Conservation (phyloP, 192 early-diverging fungal species). For the Coemansia sp. region DNA sequence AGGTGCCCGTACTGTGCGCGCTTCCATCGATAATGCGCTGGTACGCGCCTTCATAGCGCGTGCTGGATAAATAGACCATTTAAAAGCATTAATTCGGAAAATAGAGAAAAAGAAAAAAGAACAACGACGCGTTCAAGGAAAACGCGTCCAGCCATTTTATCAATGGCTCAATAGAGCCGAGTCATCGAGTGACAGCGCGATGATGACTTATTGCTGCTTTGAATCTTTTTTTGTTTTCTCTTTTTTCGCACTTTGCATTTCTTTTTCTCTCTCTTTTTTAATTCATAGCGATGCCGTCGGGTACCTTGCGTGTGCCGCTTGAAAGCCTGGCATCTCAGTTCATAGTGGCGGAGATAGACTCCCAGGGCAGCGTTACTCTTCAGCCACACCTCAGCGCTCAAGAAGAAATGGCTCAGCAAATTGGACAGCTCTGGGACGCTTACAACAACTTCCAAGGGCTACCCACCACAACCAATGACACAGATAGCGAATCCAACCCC, state of each 20-base stretch:
- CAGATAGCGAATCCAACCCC: not conserved
- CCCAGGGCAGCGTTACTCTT: slow-evolving; percentile 13
- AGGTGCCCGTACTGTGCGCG: slow-evolving; percentile 16
- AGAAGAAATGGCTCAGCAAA: slow-evolving; percentile 35
- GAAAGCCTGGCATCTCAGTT: slow-evolving; percentile 24
- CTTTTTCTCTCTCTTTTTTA: not conserved
- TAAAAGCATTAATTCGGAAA: not conserved
- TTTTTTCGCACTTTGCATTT: not conserved
- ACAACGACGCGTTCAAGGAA: not conserved
- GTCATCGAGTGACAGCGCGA: not conserved
- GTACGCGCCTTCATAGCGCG: slow-evolving; percentile 58
- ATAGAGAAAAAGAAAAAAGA: not conserved
- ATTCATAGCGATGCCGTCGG: not conserved
- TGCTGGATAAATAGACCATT: slow-evolving; percentile 58
- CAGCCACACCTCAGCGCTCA: slow-evolving; percentile 24
- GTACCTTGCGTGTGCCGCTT: slow-evolving; percentile 15
- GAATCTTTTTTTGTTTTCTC: not conserved
- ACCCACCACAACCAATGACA: not conserved
- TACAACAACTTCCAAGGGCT: slow-evolving; percentile 40
- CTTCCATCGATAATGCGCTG: slow-evolving; percentile 51
- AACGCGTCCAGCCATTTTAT: not conserved
- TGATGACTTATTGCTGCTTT: too few species aligned
- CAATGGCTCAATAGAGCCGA: not conserved
- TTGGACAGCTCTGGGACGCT: slow-evolving; percentile 43
- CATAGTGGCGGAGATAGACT: slow-evolving; percentile 28